Evolutionary conservation across 805 yeast species (phyloP), one percentile per base, ranked within the genome.

Genomic region (Monosporozyma servazzii): DNA sequence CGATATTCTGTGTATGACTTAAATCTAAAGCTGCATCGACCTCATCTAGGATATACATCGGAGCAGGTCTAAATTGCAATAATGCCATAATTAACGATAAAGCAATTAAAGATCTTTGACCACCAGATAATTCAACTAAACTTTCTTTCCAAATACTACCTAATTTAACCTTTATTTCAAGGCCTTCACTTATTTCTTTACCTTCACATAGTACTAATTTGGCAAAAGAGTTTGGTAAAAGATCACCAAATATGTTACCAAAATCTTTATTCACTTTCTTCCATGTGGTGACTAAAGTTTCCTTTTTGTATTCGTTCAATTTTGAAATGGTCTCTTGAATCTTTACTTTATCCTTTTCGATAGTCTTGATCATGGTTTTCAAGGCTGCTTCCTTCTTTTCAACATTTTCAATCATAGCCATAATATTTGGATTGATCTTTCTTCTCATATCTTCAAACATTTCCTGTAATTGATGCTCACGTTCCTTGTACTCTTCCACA

Each of bases 1-100:
- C 99, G 62, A 93, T 93, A 62, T 93, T 93, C 67, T 93, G 98
- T 1, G 99, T 93, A 65, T 93, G 99, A 53, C 95, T 87, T 56
- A 91, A 77, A 74, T 93, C 99, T 57, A 93, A 76, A 1, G 99
- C 99, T 1, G 99, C 99, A 71, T 93, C 99, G 39, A 93, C 97
- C 71, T 93, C 99, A 70, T 93, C 99, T 52, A 93, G 73, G 58
- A 93, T 91, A 64, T 93, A 93, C 96, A 93, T 87, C 7, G 99
- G 99, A 1, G 99, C 99, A 5, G 99, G 99, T 66, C 89, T 88
- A 74, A 86, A 91, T 67, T 89, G 96, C 48, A 93, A 73, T 54
- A 93, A 74, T 0, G 98, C 96, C 81, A 91, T 78, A 59, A 93
- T 93, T 59, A 91, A 74, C 3, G 98, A 87, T 51, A 93, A 72